Base-by-base conservation (phyloP, 768 basidiomycete genomes). In the Suillus spraguei region DNA sequence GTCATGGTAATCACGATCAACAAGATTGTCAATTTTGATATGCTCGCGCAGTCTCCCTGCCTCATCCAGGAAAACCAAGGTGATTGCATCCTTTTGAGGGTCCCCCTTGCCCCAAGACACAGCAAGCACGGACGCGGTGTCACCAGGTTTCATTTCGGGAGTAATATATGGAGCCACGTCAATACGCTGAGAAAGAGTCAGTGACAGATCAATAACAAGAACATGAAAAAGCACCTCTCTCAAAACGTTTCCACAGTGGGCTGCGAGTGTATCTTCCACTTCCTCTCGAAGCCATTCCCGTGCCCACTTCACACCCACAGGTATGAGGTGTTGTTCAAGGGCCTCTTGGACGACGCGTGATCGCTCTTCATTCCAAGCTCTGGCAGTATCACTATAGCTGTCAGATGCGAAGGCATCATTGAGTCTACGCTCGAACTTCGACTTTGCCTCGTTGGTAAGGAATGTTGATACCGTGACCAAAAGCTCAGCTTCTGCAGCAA, bases 101-200 rank as follows among this genome's bases (percentile, higher is more conserved):
- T 97, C 95, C 42, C 97, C 97, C 77, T 92, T 90, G 42, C 97
- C 97, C 89, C 94, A 95, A 8, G 96, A 97, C 62, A 97, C 76
- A 4, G 96, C 93, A 47, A 99, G 83, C 24, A 99, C 94, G 24
- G 89, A 82, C 55, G 95, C 76, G 46, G 84, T 79, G 70, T 93
- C 86, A 14, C 92, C 95, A 60, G 82, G 77, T 62, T 85, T 87
- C 78, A 91, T 86, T 8, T 83, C 83, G 0, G 80, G 76, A 5
- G 85, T 84, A 32, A 77, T 72, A 69, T 85, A 95, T 1, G 96
- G 92, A 7, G 90, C 90, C 10, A 91, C 87, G 71, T 96, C 90
- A 68, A 95, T 83, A 60, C 93, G 86, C 95, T 97, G 69, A 17
- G 65, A 52, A 33, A 10, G 59, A 59, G 61, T 71, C 50, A 74